Conservation (phyloP, 2,329 filamentous ascomycete genomes). For the Cytospora piceicola region DNA sequence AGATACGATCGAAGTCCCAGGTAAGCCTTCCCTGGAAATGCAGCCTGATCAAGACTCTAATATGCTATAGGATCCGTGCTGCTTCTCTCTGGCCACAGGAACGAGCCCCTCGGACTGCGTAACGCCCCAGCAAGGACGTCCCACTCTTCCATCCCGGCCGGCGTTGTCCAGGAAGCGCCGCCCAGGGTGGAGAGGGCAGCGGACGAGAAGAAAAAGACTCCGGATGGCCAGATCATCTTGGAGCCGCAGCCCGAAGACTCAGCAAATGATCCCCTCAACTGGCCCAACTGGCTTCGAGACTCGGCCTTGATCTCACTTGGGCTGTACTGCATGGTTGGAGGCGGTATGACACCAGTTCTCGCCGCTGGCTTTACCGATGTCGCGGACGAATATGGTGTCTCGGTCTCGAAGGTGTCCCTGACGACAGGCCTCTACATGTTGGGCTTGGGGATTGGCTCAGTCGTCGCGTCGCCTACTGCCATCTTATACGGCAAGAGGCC, state of each 20-base stretch:
- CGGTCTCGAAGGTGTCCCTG: conserved; percentile 74
- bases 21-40: conserved; percentile 48
- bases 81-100: conserved; percentile 57
- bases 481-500: conserved; percentile 90
- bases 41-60: conserved; percentile 18
- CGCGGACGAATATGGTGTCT: conserved; percentile 65
- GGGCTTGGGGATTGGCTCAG: conserved; percentile 83
- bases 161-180: conserved; percentile 41
- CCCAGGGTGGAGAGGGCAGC: conserved; percentile 33
- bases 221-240: conserved; percentile 81
- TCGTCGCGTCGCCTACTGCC: conserved; percentile 85
- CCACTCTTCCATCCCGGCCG: conserved; percentile 59
- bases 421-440: conserved; percentile 95
- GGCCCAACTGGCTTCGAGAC: conserved; percentile 82
- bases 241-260: conserved; percentile 93
- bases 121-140: conserved; percentile 62
- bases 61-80: conserved; percentile 58
- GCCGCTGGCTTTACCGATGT: conserved; percentile 89
- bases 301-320: conserved; percentile 79
- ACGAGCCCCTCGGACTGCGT: conserved; percentile 62
- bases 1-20: conserved; percentile 84
- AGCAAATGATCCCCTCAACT: conserved; percentile 89
- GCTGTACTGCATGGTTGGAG: conserved; percentile 91
- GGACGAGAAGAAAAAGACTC: conserved; percentile 65
- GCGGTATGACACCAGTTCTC: conserved; percentile 87